A percentile compares a stretch with the other conserved stretches of the same genome.
phyloP scores from a whole-genome alignment of 2,329 filamentous ascomycete genomes.

The Dactylellina haptotyla region DNA sequence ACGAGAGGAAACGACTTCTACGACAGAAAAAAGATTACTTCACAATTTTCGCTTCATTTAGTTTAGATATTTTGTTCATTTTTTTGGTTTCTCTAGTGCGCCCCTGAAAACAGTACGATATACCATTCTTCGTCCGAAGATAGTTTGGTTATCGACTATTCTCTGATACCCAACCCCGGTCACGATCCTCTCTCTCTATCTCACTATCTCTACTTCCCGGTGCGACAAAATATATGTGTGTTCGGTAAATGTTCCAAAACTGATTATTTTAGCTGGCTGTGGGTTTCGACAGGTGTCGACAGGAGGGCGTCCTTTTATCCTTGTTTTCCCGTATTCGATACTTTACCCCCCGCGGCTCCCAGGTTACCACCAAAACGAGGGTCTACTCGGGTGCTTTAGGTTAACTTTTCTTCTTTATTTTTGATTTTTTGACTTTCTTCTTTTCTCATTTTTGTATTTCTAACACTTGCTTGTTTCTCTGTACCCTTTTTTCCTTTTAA shows the following conservation, averaged over 20 bases:
- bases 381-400: slow-evolving; percentile 1
- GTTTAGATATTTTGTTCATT: background rate
- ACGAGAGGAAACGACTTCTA: background rate
- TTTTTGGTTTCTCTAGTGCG: slow-evolving; percentile 31
- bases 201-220: slow-evolving; percentile 17
- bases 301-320: slow-evolving; percentile 4
- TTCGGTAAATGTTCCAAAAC: slow-evolving; percentile 39
- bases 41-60: too few species aligned
- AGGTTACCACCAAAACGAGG: background rate
- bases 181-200: slow-evolving; percentile 17
- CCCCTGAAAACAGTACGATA: slow-evolving; percentile 39
- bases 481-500: slow-evolving; percentile 3
- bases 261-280: slow-evolving; percentile 52
- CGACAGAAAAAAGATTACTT: too few species aligned
- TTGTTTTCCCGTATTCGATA: slow-evolving; percentile 6
- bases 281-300: slow-evolving; percentile 33
- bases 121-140: slow-evolving; percentile 38
- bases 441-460: slow-evolving; percentile 50
- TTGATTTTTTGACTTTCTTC: slow-evolving; percentile 13
- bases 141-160: slow-evolving; percentile 8
- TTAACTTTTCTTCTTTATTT: slow-evolving; percentile 7
- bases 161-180: slow-evolving; percentile 19
- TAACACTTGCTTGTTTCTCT: slow-evolving; percentile 26
- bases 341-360: background rate
- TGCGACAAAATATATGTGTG: slow-evolving; percentile 31